phyloP scores from a whole-genome alignment of 164 flowering plant genomes.

The Umbellularia californica region DNA sequence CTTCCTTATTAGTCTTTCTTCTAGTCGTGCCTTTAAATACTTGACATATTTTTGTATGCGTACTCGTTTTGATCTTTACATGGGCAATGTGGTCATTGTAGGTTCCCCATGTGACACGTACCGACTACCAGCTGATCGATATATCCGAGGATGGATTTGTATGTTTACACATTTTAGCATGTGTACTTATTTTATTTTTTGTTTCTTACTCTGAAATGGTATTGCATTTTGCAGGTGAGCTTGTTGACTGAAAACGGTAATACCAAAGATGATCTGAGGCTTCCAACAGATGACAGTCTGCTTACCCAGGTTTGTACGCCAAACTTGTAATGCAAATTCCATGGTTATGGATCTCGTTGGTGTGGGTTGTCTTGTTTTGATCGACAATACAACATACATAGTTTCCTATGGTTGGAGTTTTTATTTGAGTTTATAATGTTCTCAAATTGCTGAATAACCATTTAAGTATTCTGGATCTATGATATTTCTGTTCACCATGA shows the following conservation, averaged over 20 bases:
- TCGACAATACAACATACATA: no score
- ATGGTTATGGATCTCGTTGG: not conserved
- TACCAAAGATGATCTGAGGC: constrained; percentile 23
- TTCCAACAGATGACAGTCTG: constrained; percentile 21
- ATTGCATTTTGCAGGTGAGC: constrained; percentile 16
- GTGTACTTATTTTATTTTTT: not conserved
- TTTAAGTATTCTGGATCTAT: no score
- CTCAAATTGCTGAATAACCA: no score
- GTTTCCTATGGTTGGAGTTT: no score
- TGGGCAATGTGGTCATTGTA: constrained; percentile 5
- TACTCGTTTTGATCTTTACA: not conserved
- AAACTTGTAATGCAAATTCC: not conserved
- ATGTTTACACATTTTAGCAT: constrained; percentile 1
- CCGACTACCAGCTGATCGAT: constrained; percentile 41
- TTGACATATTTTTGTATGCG: not conserved
- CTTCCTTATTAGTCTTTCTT: not conserved
- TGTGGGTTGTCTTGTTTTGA: not conserved
- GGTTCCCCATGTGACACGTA: constrained; percentile 43
- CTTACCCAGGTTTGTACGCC: constrained; percentile 10
- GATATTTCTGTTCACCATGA: no score
- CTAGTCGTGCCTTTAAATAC: not conserved
- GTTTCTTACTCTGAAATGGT: not conserved
- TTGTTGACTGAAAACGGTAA: constrained; percentile 21
- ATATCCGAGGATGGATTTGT: constrained; percentile 36
- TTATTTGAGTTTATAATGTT: no score